A percentile compares a stretch with the other conserved stretches of the same genome.
Conservation (phyloP, 1,284 basidiomycete genomes). For the Neolentinus lepideus region DNA sequence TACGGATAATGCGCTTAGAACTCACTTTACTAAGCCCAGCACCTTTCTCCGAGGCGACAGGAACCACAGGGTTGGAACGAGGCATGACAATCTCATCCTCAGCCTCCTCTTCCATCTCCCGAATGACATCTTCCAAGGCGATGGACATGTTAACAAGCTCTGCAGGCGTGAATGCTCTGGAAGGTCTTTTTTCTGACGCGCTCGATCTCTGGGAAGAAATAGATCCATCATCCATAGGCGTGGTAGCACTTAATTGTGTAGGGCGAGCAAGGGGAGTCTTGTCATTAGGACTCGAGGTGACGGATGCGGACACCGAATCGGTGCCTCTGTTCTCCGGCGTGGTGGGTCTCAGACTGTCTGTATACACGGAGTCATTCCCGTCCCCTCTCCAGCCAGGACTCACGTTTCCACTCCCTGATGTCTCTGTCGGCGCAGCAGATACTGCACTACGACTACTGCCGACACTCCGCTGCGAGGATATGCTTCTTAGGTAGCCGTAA, state of each 20-base stretch:
- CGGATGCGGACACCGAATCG: constrained; percentile 23
- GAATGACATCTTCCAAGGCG: constrained; percentile 66
- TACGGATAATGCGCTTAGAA: neutral
- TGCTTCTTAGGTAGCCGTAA: constrained; percentile 57
- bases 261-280: constrained; percentile 29
- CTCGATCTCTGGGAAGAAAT: constrained; percentile 3
- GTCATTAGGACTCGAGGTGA: constrained; percentile 44
- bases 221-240: constrained; percentile 11
- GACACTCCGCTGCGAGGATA: constrained; percentile 33
- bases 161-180: constrained; percentile 42
- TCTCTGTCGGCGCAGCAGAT: constrained; percentile 46
- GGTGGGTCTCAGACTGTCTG: constrained; percentile 38
- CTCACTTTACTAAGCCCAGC: neutral
- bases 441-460: constrained; percentile 38
- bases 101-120: constrained; percentile 48
- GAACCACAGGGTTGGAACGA: constrained; percentile 20
- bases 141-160: constrained; percentile 57
- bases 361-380: constrained; percentile 25
- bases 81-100: constrained; percentile 71
- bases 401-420: neutral
- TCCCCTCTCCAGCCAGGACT: neutral
- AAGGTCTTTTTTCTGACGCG: constrained; percentile 24
- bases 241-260: constrained; percentile 26
- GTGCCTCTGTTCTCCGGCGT: constrained; percentile 40
- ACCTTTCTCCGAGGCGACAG: neutral